Evolutionary conservation across 225 moss, liverwort and hornwort genomes (phyloP), one percentile per base, ranked within the genome.

Genomic region (Climacium dendroides): DNA sequence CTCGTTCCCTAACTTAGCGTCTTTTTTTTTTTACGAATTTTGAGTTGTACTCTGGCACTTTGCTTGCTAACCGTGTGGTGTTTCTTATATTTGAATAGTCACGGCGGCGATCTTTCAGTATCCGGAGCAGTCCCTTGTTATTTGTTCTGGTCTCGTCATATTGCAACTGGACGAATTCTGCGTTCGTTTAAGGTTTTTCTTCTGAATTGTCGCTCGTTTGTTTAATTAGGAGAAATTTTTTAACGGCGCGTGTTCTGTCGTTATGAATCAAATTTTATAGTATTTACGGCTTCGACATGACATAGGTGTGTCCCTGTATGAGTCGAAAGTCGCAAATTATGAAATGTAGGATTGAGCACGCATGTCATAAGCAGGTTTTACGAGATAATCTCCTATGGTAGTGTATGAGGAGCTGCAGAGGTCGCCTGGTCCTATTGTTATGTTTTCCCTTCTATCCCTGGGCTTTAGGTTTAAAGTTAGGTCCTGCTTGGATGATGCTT

Each of bases 381-480:
- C 23, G 43, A 35, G 66, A 72, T 26, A 53, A 19, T 85, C 45
- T 25, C 19, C 58, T 70, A 41, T 29, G 35, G 50, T 55, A 72
- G 41, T 86, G 26, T 76, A 50, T 35, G 80, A 63, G 47, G 63
- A 48, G 35, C 16, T 63, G 79, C 53, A 25, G 81, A 74, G 45
- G 70, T 62, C 59, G 61, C 83, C 41, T 62, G 54, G 43, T 29
- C 58, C 66, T 89, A 1, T 35, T 82, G 19, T 55, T 85, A 24
- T 74, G 28, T 37, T 73, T n/a, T 80, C 8, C 3, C 29, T 67
- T 82, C 28, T 83, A 25, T 64, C 4, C 70, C 29, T 81, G 84
- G 86, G 87, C 84, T 88, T 90, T 86, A 90, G 90, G 90, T 75
- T 86, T 61, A 22, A 24, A 43, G 53, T 58, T 58, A 83, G 28